Base-by-base conservation (phyloP, 2,329 filamentous ascomycete genomes). In the Lizonia empirigonia region DNA sequence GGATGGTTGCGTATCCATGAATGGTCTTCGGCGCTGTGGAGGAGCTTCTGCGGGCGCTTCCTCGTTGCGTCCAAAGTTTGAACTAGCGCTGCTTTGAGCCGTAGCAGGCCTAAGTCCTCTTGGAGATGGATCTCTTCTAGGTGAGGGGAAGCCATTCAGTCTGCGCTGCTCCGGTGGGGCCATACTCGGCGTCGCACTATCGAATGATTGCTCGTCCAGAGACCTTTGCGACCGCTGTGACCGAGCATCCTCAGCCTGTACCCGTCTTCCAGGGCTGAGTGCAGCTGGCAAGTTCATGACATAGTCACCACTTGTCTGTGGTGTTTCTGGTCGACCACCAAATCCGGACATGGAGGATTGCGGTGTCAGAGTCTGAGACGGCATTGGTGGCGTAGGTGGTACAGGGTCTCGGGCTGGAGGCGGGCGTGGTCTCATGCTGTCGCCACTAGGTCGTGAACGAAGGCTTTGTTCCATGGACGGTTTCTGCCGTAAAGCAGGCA, bases 11-110 rank as follows among this genome's bases (percentile, higher is more conserved):
- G 64, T 80, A 52, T 86, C 82, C 84, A 89, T 87, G 0, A 85
- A 84, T 2, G 86, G 86, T 39, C 86, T 76, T 67, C 81, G 85
- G 55, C 86, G 78, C 60, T 88, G 85, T 0, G 86, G 86, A 1
- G 70, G 68, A 29, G 69, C 67, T 24, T 71, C 68, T 42, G 58
- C 50, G 7, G 56, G 44, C 39, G 49, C 15, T 10, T 72, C 70
- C 4, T 73, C 71, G 22, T 51, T 62, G 7, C 65, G 64, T 20
- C 59, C 60, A 23, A 67, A 57, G 13, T 61, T 61, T 6, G 71
- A 68, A 42, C 67, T 71, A 16, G 59, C 61, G 44, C 65, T 73
- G 44, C 72, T 74, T 37, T 73, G 71, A 30, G 71, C 59, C 9
- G 70, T 73, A 13, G 64, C 65, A 2, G 71, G 71, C 35, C 71